These are phyloP conservation scores for Hypoxylon rubiginosum DNA, from an alignment of 2,329 filamentous ascomycete species.

Conservation along the genomic window DNA sequence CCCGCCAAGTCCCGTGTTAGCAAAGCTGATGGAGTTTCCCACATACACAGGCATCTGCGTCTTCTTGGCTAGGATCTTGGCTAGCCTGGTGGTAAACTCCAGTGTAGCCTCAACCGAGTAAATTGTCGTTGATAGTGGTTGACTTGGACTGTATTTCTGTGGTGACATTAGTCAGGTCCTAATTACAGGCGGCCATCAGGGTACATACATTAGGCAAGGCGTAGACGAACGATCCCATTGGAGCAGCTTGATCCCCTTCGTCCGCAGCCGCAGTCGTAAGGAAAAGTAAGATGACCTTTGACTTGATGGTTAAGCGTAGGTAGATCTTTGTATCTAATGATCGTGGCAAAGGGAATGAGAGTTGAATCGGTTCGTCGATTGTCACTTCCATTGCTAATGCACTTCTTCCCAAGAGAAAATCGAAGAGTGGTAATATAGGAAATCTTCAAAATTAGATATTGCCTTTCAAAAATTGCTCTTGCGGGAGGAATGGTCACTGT, in stretches of 20 bases:
- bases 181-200: not conserved
- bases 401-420: not conserved
- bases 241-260: slow-evolving; percentile 62
- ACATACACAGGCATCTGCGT: slow-evolving; percentile 86
- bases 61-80: slow-evolving; percentile 83
- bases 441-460: not conserved
- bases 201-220: slow-evolving; percentile 85
- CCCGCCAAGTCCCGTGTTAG: slow-evolving; percentile 79
- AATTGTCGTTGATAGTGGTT: slow-evolving; percentile 82
- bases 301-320: slow-evolving; percentile 69
- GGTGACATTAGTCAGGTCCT: slow-evolving; percentile 2
- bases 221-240: slow-evolving; percentile 92
- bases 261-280: slow-evolving; percentile 70
- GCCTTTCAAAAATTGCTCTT: not conserved
- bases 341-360: slow-evolving; percentile 72
- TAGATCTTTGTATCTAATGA: slow-evolving; percentile 73
- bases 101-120: slow-evolving; percentile 81
- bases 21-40: slow-evolving; percentile 86
- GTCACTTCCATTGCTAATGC: slow-evolving; percentile 39
- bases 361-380: slow-evolving; percentile 54
- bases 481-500: not conserved
- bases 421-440: not conserved
- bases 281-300: slow-evolving; percentile 71
- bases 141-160: slow-evolving; percentile 66
- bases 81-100: slow-evolving; percentile 88